A percentile compares a stretch with the other conserved stretches of the same genome.
Evolutionary conservation across 306 rosid species (phyloP).

Genomic region (Malus sieversii): DNA sequence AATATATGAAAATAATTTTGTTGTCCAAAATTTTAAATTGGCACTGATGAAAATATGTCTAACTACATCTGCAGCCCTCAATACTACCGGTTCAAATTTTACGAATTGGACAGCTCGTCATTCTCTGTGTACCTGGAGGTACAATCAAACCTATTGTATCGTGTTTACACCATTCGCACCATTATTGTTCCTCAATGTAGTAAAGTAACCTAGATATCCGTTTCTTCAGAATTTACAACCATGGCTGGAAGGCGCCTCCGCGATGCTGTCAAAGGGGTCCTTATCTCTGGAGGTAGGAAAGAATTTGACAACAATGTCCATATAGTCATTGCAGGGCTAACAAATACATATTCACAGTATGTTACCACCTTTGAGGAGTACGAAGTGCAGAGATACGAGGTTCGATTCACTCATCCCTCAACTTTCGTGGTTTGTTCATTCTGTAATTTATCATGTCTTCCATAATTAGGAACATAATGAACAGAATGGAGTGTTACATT

Average conservation of each 20-base stretch:
- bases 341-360: conserved; percentile 19
- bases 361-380: conserved; percentile 20
- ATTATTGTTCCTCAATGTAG: background rate
- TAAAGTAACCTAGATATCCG: background rate
- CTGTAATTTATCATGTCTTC: no score
- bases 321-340: conserved; percentile 22
- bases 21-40: background rate
- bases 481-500: no score
- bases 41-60: background rate
- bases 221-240: conserved; percentile 23
- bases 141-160: background rate
- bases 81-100: conserved; percentile 16
- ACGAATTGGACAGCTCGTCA: conserved; percentile 16
- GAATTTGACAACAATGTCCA: conserved; percentile 4
- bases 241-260: conserved; percentile 25
- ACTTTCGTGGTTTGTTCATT: background rate
- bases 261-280: conserved; percentile 14
- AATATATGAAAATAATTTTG: background rate
- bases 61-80: conserved; percentile 15
- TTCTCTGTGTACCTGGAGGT: conserved; percentile 21
- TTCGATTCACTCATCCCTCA: background rate
- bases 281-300: background rate
- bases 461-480: background rate
- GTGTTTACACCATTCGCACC: background rate
- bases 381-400: conserved; percentile 19